phyloP scores from a whole-genome alignment of 352 stramenopile species.

The Globisporangium orthogonon region DNA sequence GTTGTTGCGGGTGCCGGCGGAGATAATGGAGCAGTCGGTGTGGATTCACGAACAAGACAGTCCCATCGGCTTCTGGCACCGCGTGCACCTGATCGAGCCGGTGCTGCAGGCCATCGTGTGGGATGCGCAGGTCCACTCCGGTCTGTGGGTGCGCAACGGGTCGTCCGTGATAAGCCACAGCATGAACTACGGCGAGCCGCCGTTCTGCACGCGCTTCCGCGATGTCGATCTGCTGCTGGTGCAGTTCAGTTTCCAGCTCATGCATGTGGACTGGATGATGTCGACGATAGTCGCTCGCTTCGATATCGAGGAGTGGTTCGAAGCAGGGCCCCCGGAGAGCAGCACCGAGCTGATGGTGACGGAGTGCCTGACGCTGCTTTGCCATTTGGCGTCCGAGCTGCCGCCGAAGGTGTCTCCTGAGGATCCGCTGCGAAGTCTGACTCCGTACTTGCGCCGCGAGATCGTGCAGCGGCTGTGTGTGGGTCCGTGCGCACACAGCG shows the following conservation, averaged over 20 bases:
- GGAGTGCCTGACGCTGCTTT: slow-evolving; percentile 72
- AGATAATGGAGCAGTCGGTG: slow-evolving; percentile 21
- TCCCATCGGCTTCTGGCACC: slow-evolving; percentile 76
- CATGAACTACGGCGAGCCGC: slow-evolving; percentile 88
- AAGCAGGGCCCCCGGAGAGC: slow-evolving; percentile 23
- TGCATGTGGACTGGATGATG: slow-evolving; percentile 76
- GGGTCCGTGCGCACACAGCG: slow-evolving; percentile 73
- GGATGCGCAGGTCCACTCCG: slow-evolving; percentile 80
- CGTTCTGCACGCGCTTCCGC: slow-evolving; percentile 78
- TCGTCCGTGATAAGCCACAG: slow-evolving; percentile 84
- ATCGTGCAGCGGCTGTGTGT: slow-evolving; percentile 81
- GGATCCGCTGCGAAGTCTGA: slow-evolving; percentile 48
- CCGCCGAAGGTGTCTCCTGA: slow-evolving; percentile 45
- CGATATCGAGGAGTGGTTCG: slow-evolving; percentile 53
- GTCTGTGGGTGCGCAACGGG: slow-evolving; percentile 81
- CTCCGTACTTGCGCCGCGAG: slow-evolving; percentile 65
- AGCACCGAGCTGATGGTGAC: slow-evolving; percentile 72
- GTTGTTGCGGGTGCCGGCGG: slow-evolving; percentile 31
- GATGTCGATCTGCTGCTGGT: slow-evolving; percentile 78
- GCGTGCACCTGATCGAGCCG: slow-evolving; percentile 69
- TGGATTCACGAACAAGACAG: slow-evolving; percentile 59
- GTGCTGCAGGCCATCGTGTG: slow-evolving; percentile 81
- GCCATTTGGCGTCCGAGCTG: slow-evolving; percentile 72
- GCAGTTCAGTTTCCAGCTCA: slow-evolving; percentile 70
- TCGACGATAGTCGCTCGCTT: slow-evolving; percentile 68